Evolutionary conservation across 164 flowering plant genomes (phyloP).

Genomic region (Malania oleifera): DNA sequence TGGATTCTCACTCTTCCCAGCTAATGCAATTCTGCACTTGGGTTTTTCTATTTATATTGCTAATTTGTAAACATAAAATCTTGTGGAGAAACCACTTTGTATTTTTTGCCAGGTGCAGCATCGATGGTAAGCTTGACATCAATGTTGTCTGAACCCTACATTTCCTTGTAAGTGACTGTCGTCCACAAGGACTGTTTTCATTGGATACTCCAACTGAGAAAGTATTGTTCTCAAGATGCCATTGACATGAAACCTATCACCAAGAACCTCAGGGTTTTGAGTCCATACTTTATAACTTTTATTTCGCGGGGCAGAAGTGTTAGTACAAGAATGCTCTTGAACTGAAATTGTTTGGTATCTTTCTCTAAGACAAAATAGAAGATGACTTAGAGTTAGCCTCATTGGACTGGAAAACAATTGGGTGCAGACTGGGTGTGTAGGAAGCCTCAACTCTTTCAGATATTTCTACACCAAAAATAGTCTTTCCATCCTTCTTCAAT

Average conservation of each 20-base stretch:
- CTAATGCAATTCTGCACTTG: slow-evolving; percentile 27
- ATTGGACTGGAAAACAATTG: slow-evolving; percentile 14
- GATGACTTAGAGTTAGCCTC: slow-evolving; percentile 16
- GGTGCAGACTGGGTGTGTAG: slow-evolving; percentile 8
- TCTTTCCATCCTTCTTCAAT: no score
- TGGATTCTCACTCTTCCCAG: slow-evolving; percentile 22
- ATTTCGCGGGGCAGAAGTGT: slow-evolving; percentile 11
- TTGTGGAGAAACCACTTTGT: not conserved
- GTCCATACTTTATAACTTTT: slow-evolving; percentile 12
- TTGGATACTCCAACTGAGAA: slow-evolving; percentile 15
- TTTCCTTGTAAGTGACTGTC: slow-evolving; percentile 20
- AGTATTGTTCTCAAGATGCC: slow-evolving; percentile 6
- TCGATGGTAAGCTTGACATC: not conserved
- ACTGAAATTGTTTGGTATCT: slow-evolving; percentile 14
- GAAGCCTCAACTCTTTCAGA: slow-evolving; percentile 23
- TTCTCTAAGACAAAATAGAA: slow-evolving; percentile 29
- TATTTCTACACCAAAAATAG: slow-evolving; percentile 34
- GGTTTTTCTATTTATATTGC: not conserved
- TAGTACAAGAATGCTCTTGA: slow-evolving; percentile 21
- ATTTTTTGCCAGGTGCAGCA: not conserved
- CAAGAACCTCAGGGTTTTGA: slow-evolving; percentile 11
- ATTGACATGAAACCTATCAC: slow-evolving; percentile 14
- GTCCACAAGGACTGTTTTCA: slow-evolving; percentile 16
- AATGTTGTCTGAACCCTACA: not conserved
- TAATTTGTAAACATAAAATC: not conserved